phyloP scores from a whole-genome alignment of 148 eudicot species.

The Chenopodium quinoa region DNA sequence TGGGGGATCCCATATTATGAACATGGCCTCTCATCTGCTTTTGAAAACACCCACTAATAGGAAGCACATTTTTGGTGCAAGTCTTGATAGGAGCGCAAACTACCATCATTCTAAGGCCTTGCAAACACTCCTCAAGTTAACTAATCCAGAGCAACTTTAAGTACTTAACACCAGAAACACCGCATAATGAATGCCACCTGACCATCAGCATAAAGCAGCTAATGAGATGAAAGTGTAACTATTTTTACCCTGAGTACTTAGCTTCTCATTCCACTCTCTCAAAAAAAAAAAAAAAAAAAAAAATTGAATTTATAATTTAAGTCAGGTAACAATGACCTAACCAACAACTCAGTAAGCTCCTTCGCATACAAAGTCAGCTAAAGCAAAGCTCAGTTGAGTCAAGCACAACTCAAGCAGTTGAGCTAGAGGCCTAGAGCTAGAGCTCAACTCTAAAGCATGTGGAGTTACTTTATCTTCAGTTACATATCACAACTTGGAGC shows the following conservation, averaged over 20 bases:
- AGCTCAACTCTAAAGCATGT: neutral
- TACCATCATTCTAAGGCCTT: constrained; percentile 41
- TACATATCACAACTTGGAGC: neutral
- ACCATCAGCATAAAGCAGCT: constrained; percentile 2
- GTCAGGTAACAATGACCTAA: neutral
- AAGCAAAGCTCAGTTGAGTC: neutral
- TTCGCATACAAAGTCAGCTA: neutral
- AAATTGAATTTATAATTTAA: neutral
- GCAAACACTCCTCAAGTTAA: constrained; percentile 13
- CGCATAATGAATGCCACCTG: constrained; percentile 16
- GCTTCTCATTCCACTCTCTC: neutral
- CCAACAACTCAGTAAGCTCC: neutral
- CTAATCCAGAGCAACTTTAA: neutral
- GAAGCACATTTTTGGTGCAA: constrained; percentile 31
- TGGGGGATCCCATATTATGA: constrained; percentile 30
- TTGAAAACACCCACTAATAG: constrained; percentile 33
- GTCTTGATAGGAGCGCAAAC: constrained; percentile 42
- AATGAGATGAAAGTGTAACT: neutral
- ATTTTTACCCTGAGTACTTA: neutral
- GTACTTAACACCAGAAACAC: neutral
- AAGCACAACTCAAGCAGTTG: neutral
- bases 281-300: neutral
- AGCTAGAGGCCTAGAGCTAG: neutral
- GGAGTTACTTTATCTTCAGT: neutral
- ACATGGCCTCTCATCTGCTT: constrained; percentile 42